Conservation (phyloP, 2,329 filamentous ascomycete genomes). For the Malbranchea cinnamomea region DNA sequence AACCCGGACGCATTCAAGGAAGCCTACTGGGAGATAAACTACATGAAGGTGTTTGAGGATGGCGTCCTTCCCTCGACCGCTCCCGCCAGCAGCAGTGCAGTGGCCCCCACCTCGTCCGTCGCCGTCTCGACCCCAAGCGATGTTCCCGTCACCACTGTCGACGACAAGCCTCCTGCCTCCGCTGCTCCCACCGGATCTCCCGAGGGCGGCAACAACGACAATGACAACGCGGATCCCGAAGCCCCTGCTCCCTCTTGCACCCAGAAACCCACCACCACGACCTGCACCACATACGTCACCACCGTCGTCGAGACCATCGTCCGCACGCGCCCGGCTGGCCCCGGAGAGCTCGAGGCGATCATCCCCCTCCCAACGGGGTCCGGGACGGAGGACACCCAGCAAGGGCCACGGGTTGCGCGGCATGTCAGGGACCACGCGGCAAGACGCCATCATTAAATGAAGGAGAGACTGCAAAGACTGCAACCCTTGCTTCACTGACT, state of each 20-base stretch:
- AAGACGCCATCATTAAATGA: no score
- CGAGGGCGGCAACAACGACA: no score
- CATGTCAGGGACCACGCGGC: no score
- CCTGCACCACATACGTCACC: background rate
- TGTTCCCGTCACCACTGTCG: slow-evolving; percentile 4
- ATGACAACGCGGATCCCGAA: background rate
- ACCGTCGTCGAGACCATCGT: background rate
- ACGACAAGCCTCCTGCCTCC: background rate
- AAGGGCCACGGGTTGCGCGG: no score
- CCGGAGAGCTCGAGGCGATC: background rate
- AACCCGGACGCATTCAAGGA: slow-evolving; percentile 55
- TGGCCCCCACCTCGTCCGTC: background rate
- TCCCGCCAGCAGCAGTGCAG: background rate
- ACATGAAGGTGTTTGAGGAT: slow-evolving; percentile 45
- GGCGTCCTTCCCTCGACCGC: slow-evolving; percentile 2
- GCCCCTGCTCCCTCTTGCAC: background rate
- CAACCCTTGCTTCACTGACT: no score
- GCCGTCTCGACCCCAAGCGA: slow-evolving; percentile 1
- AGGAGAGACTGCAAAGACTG: no score
- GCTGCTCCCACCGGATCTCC: no score
- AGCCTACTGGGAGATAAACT: slow-evolving; percentile 61
- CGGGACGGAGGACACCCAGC: no score
- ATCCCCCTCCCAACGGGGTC: background rate
- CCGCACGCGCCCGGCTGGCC: background rate
- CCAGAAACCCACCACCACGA: background rate